Evolutionary conservation across 257 asterid genomes (phyloP), one percentile per base, ranked within the genome.

Genomic region (Orobanche coerulescens): DNA sequence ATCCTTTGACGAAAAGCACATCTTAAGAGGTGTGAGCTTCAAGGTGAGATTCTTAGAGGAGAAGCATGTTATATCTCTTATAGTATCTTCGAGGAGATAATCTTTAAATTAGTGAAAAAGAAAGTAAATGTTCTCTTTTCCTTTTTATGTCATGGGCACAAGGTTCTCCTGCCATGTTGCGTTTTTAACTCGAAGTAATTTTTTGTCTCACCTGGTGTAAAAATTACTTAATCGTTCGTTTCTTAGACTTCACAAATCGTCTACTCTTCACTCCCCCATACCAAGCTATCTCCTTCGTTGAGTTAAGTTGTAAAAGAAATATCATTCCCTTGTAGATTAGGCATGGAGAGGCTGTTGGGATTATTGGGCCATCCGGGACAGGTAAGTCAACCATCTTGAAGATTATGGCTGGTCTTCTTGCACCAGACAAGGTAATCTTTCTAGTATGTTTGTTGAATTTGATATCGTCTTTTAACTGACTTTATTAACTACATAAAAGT

Each of bases 281-380:
- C 55, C 60, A 40, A 31, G 50, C 23, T 65, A 28, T 42, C 49
- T 58, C 39, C 16, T 61, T 51, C 61, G 36, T 56, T 50, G 64
- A 43, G 16, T 23, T 67, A 39, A 48, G 15, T 23, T 51, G 40
- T 54, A 30, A 51, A 31, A 39, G n/a, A n/a, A 64, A 18, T n/a
- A 39, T 20, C 8, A 36, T 68, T 55, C 73, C 48, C 56, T 57
- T 79, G 78, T 81, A 88, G 98, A 92, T 92, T 78, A 86, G 91
- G 80, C 95, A 82, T 76, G 98, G 98, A 62, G 98, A 92, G 78
- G 98, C 98, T 76, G 90, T 92, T 61, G 98, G 98, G 62, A 88
- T 92, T 67, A 88, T 92, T 79, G 99, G 99, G 71, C 99, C 99
- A 68, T 93, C 99, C 64, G 99, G 97, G 66, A 93, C 99, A 11